Evolutionary conservation across 2,329 filamentous ascomycete genomes (phyloP), one percentile per base, ranked within the genome.

Genomic region (Fusarium palustre): DNA sequence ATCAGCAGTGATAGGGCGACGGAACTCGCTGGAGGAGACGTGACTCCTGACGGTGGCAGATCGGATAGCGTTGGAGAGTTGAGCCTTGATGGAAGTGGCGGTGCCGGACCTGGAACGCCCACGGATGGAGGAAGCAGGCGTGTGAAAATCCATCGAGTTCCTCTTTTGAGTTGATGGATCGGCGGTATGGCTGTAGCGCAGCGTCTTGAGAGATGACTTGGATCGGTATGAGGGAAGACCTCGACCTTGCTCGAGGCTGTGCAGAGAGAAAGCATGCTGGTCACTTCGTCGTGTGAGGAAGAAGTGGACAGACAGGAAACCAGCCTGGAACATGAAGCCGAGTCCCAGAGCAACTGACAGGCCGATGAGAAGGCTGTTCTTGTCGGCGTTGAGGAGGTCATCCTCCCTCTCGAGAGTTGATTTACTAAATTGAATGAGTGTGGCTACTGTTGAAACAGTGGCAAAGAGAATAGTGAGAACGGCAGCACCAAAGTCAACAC

Each of bases 41-140:
- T 83, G 83, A 4, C 86, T 87, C 75, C 81, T 86, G 39, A 88
- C 90, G 3, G 84, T 83, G 45, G 86, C 84, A 8, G 88, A 87
- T 7, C 86, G 85, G 81, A 72, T 85, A 78, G 39, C 83, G 75
- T 59, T 81, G 73, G 55, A 86, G 82, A 69, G 80, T 75, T 67
- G 84, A 79, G 68, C 79, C 77, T 69, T 74, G 36, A 79, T 73
- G 25, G 71, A 74, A 47, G 59, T 70, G 36, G 74, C 67, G 4
- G 74, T 75, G 10, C 72, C 70, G 24, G 67, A 65, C 30, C 68
- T 67, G 18, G 74, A 72, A 45, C 73, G 73, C 48, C 67, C 65
- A 20, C 71, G 67, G 45, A 81, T 82, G 2, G 85, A 85, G 7
- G 80, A 79, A 0, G 83, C 82, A 5, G 83, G 82, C 11, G 79